Evolutionary conservation across 495 filamentous ascomycete species (phyloP), one percentile per base, ranked within the genome.

Genomic region (Aspergillus panamensis): DNA sequence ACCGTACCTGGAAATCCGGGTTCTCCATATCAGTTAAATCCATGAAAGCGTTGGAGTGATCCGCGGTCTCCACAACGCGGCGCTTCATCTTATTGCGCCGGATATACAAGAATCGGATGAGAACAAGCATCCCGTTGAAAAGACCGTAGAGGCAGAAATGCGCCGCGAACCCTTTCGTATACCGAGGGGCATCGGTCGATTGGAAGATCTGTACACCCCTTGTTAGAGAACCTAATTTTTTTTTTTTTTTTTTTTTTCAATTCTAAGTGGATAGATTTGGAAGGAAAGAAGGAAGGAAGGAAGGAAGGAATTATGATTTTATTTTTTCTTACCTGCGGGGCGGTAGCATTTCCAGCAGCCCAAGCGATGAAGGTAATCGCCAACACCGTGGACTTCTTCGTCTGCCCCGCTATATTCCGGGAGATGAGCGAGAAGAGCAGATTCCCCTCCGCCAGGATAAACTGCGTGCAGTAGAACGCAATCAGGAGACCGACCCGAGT

Each of bases 11-110:
- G 58, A 84, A 83, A 57, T 81, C 80, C 12, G 68, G 66, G 57
- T 84, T 84, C 75, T 83, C 77, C 58, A 63, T 66, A 68, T 86
- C 83, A 30, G 82, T 86, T 61, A 84, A 60, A 63, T 86, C 83
- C 52, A 82, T 76, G 50, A 83, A 85, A 14, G 79, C 51, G 43
- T 53, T 53, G 3, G 51, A 37, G 16, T 53, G 51, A 8, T 64
- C 59, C 33, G 61, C 58, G 16, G 48, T 48, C n/a, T 61, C 32
- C 14, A 51, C 48, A 17, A 10, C 32, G 6, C 30, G 13, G 1
- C 4, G 10, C 31, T 57, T 48, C 30, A 30, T 32, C 29, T 60
- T 62, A 50, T 65, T 65, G 21, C 63, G 48, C 6, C 47, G 35
- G 37, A 63, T 55, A 10, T 66, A 42, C 33, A 66, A 13, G 6